These are phyloP conservation scores for Trichoderma sp. DNA, from an alignment of 2,329 filamentous ascomycete species.

Conservation along the genomic window DNA sequence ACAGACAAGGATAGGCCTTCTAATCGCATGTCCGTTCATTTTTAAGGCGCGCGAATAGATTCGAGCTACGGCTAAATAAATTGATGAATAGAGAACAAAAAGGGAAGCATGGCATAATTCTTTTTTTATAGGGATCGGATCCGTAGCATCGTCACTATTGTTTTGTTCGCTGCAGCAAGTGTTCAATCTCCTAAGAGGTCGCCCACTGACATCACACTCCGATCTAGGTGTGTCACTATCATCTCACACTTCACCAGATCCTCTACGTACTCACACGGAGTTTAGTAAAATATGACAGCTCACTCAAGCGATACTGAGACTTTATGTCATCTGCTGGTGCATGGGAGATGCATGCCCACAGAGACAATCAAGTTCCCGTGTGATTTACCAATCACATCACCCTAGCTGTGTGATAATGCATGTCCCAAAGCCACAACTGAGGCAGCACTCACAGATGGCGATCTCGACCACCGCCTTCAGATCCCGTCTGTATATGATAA, in stretches of 20 bases:
- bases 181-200: background rate
- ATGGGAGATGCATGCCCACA: background rate
- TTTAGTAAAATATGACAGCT: background rate
- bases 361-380: background rate
- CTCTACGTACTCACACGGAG: background rate
- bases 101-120: background rate
- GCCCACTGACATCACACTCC: background rate
- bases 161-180: background rate
- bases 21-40: background rate
- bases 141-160: background rate
- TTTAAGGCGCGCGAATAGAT: background rate
- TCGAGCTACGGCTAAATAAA: background rate
- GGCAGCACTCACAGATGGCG: background rate
- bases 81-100: background rate
- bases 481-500: background rate
- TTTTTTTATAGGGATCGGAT: background rate
- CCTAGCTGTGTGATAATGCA: background rate
- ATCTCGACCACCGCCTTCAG: background rate
- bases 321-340: background rate
- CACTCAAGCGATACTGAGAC: background rate
- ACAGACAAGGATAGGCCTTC: background rate
- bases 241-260: background rate
- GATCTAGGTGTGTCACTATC: background rate
- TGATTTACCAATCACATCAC: background rate
- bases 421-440: slow-evolving; percentile 10